phyloP scores from a whole-genome alignment of 371 early-diverging fungal genomes.

The Rhizomucor pusillus region DNA sequence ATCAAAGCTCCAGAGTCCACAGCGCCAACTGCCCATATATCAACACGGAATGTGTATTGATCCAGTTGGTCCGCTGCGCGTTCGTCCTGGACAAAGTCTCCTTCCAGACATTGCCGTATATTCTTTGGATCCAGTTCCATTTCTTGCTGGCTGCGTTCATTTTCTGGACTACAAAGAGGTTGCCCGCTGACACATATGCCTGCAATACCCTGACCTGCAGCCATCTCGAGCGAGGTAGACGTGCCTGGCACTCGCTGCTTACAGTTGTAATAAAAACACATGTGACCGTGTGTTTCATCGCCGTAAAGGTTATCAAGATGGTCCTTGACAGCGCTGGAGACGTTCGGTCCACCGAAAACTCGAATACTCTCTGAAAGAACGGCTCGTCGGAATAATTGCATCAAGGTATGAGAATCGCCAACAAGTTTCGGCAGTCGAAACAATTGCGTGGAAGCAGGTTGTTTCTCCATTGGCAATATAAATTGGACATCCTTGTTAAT shows the following conservation, averaged over 20 bases:
- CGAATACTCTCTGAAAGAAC: conserved; percentile 50
- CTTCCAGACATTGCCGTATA: conserved; percentile 30
- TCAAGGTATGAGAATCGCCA: conserved; percentile 53
- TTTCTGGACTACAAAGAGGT: conserved; percentile 29
- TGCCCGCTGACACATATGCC: conserved; percentile 61
- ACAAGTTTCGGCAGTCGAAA: conserved; percentile 57
- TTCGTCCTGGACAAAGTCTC: conserved; percentile 30
- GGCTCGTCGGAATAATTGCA: conserved; percentile 68
- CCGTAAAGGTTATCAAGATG: conserved; percentile 3
- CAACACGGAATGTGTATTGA: conserved; percentile 53
- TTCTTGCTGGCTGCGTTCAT: conserved; percentile 7
- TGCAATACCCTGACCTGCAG: conserved; percentile 70
- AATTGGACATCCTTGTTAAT: conserved; percentile 60
- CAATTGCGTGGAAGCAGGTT: conserved; percentile 33
- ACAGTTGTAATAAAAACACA: conserved; percentile 49
- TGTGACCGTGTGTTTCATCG: conserved; percentile 8
- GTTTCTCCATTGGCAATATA: conserved; percentile 55
- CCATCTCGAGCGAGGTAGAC: conserved; percentile 31
- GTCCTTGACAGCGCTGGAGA: conserved; percentile 38
- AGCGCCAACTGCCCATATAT: conserved; percentile 71
- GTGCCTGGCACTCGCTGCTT: conserved; percentile 37
- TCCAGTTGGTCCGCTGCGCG: not conserved
- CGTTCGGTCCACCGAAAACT: conserved; percentile 57
- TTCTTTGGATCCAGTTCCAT: conserved; percentile 28
- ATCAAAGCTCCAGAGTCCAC: conserved; percentile 57